A percentile compares a stretch with the other conserved stretches of the same genome.
Evolutionary conservation across 176 grass and related monocot species (phyloP).

Genomic region (Carex parvula): DNA sequence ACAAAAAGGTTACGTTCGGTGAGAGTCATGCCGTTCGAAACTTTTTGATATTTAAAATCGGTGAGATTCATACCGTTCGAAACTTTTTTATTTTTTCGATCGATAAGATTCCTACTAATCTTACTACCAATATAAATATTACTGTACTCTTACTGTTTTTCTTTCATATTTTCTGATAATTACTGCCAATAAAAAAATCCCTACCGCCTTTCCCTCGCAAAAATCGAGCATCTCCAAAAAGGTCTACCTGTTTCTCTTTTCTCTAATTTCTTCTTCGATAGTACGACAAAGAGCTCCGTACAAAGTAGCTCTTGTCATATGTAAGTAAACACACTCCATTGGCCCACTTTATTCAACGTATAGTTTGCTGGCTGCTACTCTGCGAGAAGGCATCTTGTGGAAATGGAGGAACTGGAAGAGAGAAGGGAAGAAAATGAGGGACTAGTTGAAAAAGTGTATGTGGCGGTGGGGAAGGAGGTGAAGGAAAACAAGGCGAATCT

Average conservation of each 20-base stretch:
- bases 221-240: conserved; percentile 7
- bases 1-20: no score
- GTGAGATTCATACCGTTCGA: no score
- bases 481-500: conserved; percentile 63
- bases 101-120: no score
- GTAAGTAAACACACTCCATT: background rate
- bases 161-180: no score
- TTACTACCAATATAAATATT: no score
- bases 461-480: conserved; percentile 42
- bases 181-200: no score
- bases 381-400: background rate
- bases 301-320: background rate
- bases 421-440: background rate
- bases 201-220: conserved; percentile 17
- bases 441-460: conserved; percentile 32
- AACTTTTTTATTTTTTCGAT: no score
- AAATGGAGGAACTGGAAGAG: conserved; percentile 24
- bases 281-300: conserved; percentile 6
- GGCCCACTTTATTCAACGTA: background rate
- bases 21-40: no score
- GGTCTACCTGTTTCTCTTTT: background rate
- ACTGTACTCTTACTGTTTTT: no score
- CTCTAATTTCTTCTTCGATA: conserved; percentile 12
- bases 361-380: background rate
- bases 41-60: no score